Evolutionary conservation across 2,329 filamentous ascomycete species (phyloP).

Genomic region (Graphilbum ipis-grandicollis): DNA sequence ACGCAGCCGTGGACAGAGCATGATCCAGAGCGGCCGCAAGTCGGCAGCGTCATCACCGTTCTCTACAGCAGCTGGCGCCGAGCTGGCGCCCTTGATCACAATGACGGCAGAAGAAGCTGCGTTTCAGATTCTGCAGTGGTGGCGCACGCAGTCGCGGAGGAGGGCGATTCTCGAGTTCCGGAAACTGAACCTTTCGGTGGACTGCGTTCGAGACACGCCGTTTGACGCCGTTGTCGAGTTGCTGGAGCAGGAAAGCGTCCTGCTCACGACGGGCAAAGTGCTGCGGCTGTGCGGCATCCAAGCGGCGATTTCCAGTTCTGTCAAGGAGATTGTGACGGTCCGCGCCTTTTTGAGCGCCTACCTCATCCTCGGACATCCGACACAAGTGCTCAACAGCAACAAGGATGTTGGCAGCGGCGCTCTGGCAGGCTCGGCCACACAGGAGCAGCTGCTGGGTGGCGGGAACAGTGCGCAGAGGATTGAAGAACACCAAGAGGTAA

Average conservation of each 20-base stretch:
- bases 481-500: too few relatives aligned
- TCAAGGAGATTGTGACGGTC: conserved; percentile 51
- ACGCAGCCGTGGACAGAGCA: conserved; percentile 35
- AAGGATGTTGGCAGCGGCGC: conserved; percentile 17
- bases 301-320: conserved; percentile 44
- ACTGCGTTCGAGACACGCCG: conserved; percentile 48
- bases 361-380: conserved; percentile 62
- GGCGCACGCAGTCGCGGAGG: conserved; percentile 41
- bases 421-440: background rate
- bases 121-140: conserved; percentile 50
- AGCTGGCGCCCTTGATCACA: conserved; percentile 4
- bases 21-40: conserved; percentile 28
- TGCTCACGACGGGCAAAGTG: conserved; percentile 47
- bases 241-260: conserved; percentile 48
- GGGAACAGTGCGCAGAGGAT: too few relatives aligned
- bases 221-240: conserved; percentile 61
- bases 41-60: too few relatives aligned
- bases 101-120: conserved; percentile 37
- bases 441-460: too few relatives aligned
- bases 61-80: too few relatives aligned
- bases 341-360: conserved; percentile 67
- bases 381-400: conserved; percentile 60
- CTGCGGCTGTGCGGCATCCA: conserved; percentile 53
- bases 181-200: conserved; percentile 50
- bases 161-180: conserved; percentile 48